Evolutionary conservation across 2,329 filamentous ascomycete genomes (phyloP), one percentile per base, ranked within the genome.

Genomic region (Hymenoscyphus scutula): DNA sequence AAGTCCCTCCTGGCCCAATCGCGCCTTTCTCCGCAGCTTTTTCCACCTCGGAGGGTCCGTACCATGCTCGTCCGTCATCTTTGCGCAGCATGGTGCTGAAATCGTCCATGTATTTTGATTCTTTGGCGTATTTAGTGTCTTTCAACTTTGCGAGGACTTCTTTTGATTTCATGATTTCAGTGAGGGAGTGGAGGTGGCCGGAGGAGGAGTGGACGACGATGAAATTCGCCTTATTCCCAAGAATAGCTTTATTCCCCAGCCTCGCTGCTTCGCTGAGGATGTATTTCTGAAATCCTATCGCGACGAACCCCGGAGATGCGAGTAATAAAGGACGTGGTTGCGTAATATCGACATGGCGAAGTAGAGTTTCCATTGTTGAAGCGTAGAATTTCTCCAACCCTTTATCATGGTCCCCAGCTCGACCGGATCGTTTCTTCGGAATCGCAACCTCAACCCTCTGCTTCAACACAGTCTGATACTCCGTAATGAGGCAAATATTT

Each of bases 11-110:
- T 8, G 89, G 83, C 0, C 93, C 93, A 0, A 98, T 92, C 0
- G 93, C 95, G 1, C 94, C 94, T 69, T 95, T 91, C 11, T 87
- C 87, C 3, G 97, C 88, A 0, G 94, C 94, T 64, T 84, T 85
- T 72, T 91, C 87, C 1, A 97, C 92, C 59, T 96, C 91, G 15
- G 82, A 84, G 0, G 89, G 85, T 0, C 95, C 95, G 76, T 99
- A 99, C 83, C 93, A 97, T 1, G 93, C 94, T 62, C 90, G 85
- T 2, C 91, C 90, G 68, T 97, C 93, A 66, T 98, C 93, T 64
- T 86, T 85, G 58, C 93, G 87, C 63, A 99, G 80, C 64, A 91
- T 81, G 0, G 87, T 84, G 70, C 90, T 87, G 73, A 98, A 92
- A 53, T 87, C 85, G 71, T 98, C 92, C 86, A 99, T 92, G 64